A percentile compares a stretch with the other conserved stretches of the same genome.
Conservation (phyloP, 768 basidiomycete genomes). For the Psilocybe tampanensis region DNA sequence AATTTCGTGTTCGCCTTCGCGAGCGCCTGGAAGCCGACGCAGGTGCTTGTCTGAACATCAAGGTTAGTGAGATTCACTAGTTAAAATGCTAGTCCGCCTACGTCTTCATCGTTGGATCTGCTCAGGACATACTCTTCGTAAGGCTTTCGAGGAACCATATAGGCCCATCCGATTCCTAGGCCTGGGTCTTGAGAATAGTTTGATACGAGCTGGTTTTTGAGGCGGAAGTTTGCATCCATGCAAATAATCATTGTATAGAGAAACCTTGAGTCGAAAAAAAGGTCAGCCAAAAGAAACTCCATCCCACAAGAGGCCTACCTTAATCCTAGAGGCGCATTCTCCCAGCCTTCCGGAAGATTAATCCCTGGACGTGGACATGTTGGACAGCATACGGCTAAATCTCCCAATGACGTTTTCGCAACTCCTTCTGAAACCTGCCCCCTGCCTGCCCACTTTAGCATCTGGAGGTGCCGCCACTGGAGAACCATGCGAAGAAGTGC, state of each 20-base stretch:
- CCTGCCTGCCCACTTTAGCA: constrained; percentile 27
- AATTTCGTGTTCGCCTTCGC: constrained; percentile 1
- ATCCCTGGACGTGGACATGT: constrained; percentile 34
- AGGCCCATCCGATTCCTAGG: neutral
- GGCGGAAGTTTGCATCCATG: constrained; percentile 14
- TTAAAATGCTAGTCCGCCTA: neutral
- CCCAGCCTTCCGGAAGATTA: constrained; percentile 29
- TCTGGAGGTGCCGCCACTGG: constrained; percentile 27
- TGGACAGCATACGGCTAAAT: constrained; percentile 30
- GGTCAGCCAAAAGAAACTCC: too few species aligned
- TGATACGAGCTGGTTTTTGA: neutral
- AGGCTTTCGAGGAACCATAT: neutral
- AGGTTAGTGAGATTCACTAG: neutral
- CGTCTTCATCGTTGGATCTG: neutral
- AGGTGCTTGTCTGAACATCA: neutral
- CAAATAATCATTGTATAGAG: constrained; percentile 13
- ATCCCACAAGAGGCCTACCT: constrained; percentile 5
- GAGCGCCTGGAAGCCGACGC: constrained; percentile 2
- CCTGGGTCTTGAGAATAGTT: constrained; percentile 5
- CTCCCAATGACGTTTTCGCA: constrained; percentile 22
- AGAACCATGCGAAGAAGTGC: constrained; percentile 12
- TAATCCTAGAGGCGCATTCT: neutral
- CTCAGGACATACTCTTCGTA: neutral
- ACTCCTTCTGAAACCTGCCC: constrained; percentile 22
- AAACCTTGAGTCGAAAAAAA: constrained; percentile 1